These are phyloP conservation scores for Aeschynomene evenia DNA, from an alignment of 306 rosid species.

Conservation along the genomic window DNA sequence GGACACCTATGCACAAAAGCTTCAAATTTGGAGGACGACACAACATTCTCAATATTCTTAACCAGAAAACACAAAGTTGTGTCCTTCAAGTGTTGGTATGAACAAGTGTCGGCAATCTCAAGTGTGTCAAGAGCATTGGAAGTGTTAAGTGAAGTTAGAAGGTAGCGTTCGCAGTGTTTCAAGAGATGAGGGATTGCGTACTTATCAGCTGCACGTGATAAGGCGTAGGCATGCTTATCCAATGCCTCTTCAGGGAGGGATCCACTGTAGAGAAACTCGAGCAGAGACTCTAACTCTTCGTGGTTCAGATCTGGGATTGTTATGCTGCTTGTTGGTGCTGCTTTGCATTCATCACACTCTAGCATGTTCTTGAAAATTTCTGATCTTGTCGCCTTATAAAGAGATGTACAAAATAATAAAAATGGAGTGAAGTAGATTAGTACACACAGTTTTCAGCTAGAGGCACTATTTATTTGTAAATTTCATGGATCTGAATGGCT, in stretches of 20 bases:
- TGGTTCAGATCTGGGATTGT: slow-evolving; percentile 54
- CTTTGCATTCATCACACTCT: slow-evolving; percentile 68
- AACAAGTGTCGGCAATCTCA: slow-evolving; percentile 67
- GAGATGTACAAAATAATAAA: background rate
- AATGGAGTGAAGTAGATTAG: no score
- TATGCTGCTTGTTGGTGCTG: slow-evolving; percentile 46
- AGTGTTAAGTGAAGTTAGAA: slow-evolving; percentile 42
- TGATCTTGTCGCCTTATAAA: slow-evolving; percentile 68
- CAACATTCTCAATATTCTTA: slow-evolving; percentile 49
- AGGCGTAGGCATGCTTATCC: slow-evolving; percentile 56
- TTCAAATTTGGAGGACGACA: slow-evolving; percentile 50
- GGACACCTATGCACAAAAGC: slow-evolving; percentile 70
- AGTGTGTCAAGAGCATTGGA: slow-evolving; percentile 59
- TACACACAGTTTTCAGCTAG: no score
- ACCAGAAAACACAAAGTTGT: slow-evolving; percentile 54
- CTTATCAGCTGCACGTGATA: slow-evolving; percentile 77
- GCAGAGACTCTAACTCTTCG: slow-evolving; percentile 58
- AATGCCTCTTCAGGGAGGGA: slow-evolving; percentile 43
- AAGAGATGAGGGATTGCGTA: slow-evolving; percentile 59
- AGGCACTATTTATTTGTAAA: no score
- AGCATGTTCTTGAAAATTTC: slow-evolving; percentile 73
- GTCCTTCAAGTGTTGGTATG: slow-evolving; percentile 47
- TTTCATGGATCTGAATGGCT: no score
- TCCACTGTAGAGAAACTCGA: slow-evolving; percentile 76
- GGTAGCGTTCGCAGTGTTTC: slow-evolving; percentile 57